A percentile compares a stretch with the other conserved stretches of the same genome.
Conservation (phyloP, 192 early-diverging fungal species). For the Entomortierella parvispora region DNA sequence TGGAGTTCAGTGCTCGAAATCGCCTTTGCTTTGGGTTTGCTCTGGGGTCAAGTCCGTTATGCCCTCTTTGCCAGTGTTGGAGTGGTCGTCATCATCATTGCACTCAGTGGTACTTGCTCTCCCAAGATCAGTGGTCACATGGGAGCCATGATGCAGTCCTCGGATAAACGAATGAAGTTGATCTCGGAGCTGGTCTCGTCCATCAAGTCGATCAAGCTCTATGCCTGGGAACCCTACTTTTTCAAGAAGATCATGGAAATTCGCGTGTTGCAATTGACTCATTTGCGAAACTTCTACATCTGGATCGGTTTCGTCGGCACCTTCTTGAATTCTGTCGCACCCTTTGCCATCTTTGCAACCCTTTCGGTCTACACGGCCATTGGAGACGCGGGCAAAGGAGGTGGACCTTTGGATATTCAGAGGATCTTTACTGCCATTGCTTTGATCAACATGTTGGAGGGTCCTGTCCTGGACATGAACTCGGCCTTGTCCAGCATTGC, state of each 20-base stretch:
- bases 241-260: slow-evolving; percentile 32
- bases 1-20: slow-evolving; percentile 46
- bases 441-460: slow-evolving; percentile 81
- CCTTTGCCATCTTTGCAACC: slow-evolving; percentile 53
- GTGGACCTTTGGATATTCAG: slow-evolving; percentile 59
- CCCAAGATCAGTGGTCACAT: not conserved
- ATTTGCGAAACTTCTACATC: slow-evolving; percentile 21
- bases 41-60: slow-evolving; percentile 27
- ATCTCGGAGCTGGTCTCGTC: slow-evolving; percentile 72
- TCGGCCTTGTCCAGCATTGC: slow-evolving; percentile 68
- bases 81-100: slow-evolving; percentile 11
- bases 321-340: slow-evolving; percentile 33
- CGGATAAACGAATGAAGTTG: slow-evolving; percentile 74
- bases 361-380: slow-evolving; percentile 46
- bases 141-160: slow-evolving; percentile 15
- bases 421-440: slow-evolving; percentile 79
- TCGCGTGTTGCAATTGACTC: slow-evolving; percentile 41
- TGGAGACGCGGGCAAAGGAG: slow-evolving; percentile 8
- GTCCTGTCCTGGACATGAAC: slow-evolving; percentile 73
- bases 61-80: slow-evolving; percentile 48
- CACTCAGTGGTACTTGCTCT: not conserved
- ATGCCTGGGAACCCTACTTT: slow-evolving; percentile 72
- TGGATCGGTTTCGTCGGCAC: slow-evolving; percentile 9
- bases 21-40: slow-evolving; percentile 20
- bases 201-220: slow-evolving; percentile 78